Percentiles rank a stretch among this genome's conserved stretches.
Evolutionary conservation across 2,329 filamentous ascomycete genomes (phyloP).

Genomic region (Apiospora saccharicola): DNA sequence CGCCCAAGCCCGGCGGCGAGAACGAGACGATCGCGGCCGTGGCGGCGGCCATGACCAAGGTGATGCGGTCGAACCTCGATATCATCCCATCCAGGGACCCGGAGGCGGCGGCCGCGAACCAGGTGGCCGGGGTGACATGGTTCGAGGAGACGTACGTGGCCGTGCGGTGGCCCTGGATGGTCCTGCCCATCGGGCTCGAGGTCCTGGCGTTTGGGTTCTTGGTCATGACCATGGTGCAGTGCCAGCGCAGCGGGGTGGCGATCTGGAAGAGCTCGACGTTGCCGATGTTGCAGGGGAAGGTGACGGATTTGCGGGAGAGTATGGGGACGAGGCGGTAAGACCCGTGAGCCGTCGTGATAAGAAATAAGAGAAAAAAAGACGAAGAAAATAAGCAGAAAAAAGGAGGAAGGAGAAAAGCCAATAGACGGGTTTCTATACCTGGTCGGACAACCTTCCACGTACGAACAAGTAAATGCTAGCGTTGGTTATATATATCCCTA

Average conservation of each 20-base stretch:
- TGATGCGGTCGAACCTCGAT: constrained; percentile 23
- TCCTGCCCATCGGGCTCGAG: constrained; percentile 28
- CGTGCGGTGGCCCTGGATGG: constrained; percentile 30
- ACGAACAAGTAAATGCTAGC: not conserved
- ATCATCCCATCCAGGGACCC: not conserved
- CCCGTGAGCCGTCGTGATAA: too few species aligned
- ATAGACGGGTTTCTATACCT: too few species aligned
- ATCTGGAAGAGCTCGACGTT: constrained; percentile 31
- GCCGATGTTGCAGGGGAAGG: constrained; percentile 28
- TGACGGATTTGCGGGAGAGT: constrained; percentile 22
- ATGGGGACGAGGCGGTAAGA: not conserved
- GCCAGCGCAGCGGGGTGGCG: constrained; percentile 28
- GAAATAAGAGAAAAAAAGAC: too few species aligned
- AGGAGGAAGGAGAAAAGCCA: too few species aligned
- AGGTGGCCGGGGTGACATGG: constrained; percentile 26
- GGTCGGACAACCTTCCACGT: not conserved
- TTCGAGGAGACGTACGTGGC: constrained; percentile 27
- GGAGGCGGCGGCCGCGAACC: constrained; percentile 14
- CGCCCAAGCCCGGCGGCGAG: constrained; percentile 25
- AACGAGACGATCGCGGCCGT: constrained; percentile 28
- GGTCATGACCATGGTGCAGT: constrained; percentile 26
- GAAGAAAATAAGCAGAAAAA: too few species aligned
- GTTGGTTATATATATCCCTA: not conserved
- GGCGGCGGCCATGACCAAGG: constrained; percentile 28
- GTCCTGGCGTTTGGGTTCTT: constrained; percentile 25